Conservation (phyloP, 1,284 basidiomycete species). For the Volvariella surrecta region DNA sequence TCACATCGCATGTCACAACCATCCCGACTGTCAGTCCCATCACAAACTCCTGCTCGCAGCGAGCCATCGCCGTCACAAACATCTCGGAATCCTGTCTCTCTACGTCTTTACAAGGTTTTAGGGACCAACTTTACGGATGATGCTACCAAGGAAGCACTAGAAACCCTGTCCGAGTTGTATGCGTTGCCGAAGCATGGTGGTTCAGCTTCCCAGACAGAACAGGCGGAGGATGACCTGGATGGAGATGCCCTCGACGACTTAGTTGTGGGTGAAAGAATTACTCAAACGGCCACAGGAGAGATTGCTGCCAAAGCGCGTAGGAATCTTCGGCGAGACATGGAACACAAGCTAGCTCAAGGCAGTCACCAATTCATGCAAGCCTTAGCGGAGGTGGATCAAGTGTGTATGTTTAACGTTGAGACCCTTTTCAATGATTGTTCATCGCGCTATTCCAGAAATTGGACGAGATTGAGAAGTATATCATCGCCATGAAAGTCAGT, state of each 20-base stretch:
- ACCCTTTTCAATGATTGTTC: slow-evolving; percentile 7
- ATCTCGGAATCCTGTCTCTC: slow-evolving; percentile 59
- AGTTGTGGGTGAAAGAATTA: slow-evolving; percentile 7
- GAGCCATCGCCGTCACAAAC: slow-evolving; percentile 16
- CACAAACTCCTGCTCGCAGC: no score
- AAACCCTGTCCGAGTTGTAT: slow-evolving; percentile 78
- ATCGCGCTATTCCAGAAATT: slow-evolving; percentile 52
- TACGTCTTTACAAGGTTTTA: slow-evolving; percentile 85
- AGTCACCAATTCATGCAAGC: slow-evolving; percentile 77
- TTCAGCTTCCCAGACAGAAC: slow-evolving; percentile 17
- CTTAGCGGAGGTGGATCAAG: slow-evolving; percentile 82
- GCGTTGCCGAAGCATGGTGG: slow-evolving; percentile 17
- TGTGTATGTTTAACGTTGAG: slow-evolving; percentile 28
- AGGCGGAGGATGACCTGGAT: slow-evolving; percentile 27
- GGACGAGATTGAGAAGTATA: slow-evolving; percentile 64
- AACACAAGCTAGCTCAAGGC: slow-evolving; percentile 70
- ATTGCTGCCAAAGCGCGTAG: slow-evolving; percentile 65
- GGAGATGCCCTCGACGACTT: slow-evolving; percentile 11
- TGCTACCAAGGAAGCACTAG: slow-evolving; percentile 71
- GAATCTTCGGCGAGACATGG: slow-evolving; percentile 78
- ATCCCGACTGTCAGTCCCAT: no score
- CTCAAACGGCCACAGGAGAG: slow-evolving; percentile 34
- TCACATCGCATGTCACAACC: no score
- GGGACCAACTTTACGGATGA: slow-evolving; percentile 80
- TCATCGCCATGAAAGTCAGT: slow-evolving; percentile 69